Evolutionary conservation across 371 early-diverging fungal species (phyloP), one percentile per base, ranked within the genome.

Genomic region (Apophysomyces elegans): DNA sequence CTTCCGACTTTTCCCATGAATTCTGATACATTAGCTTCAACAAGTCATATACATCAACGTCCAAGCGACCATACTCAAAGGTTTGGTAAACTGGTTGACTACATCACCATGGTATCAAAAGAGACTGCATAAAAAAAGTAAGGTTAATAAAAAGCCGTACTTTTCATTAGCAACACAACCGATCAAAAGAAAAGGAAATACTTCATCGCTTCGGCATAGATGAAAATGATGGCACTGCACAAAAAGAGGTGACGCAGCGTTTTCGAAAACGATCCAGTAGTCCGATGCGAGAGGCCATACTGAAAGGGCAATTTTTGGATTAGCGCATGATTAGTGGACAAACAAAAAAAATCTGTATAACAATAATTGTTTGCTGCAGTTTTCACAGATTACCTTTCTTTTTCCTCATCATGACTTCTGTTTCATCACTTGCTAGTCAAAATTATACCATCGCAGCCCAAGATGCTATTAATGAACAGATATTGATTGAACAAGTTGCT

Each of bases 381-480:
- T 35, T 37, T 62, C n/a, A 45, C 37, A 47, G 18, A 2, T 26
- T 21, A 18, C 13, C 16, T 44, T 45, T 44, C 16, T 47, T 37
- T 8, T 61, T 26, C 36, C 32, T 21, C 41, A 41, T 13, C 41
- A 41, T 41, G 41, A 13, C 8, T 41, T 11, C 11, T 41, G 18
- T 21, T 54, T 43, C 47, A 54, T 77, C 78, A 8, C 68, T 86
- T 62, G 83, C 85, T 44, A 84, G 80, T 62, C 89, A 89, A 77
- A 89, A 89, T 78, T 89, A 80, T 65, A 54, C 80, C 6, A 72
- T 78, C 14, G 77, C 77, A 44, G 63, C 83, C 16, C 88, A 87
- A 69, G 84, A 87, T 63, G 79, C 80, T 26, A 66, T 89, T 38
- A 86, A 87, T 68, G 69, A 80, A 43, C 87, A 87, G 62, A 82